Percentiles rank a stretch among this genome's conserved stretches.
These are phyloP conservation scores for Teunomyces stri DNA, from an alignment of 805 yeast species.

Conservation along the genomic window DNA sequence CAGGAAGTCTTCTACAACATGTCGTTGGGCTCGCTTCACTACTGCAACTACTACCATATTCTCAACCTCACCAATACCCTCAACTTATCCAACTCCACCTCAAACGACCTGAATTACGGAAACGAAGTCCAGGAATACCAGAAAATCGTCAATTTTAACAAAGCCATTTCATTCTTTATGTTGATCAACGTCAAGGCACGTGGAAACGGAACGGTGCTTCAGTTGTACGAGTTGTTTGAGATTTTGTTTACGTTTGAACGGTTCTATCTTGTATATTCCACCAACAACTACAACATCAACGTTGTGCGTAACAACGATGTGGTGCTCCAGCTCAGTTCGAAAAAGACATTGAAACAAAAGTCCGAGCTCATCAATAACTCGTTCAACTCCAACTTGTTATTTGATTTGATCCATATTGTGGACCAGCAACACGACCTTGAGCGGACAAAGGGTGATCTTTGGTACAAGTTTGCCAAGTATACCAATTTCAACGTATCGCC, in stretches of 20 bases:
- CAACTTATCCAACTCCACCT: constrained; percentile 8
- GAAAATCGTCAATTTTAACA: constrained; percentile 25
- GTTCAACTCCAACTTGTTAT: constrained; percentile 11
- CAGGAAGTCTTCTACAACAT: constrained; percentile 31
- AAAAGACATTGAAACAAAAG: constrained; percentile 5
- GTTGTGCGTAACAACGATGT: constrained; percentile 13
- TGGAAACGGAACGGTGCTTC: constrained; percentile 16
- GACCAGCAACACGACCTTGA: constrained; percentile 6
- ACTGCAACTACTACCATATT: constrained; percentile 30
- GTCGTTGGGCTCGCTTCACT: constrained; percentile 25
- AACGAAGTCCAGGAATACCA: constrained; percentile 29
- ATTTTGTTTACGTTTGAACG: constrained; percentile 28
- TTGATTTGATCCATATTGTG: constrained; percentile 7
- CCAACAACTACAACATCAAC: constrained; percentile 14
- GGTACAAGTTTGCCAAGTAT: constrained; percentile 6
- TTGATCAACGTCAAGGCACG: constrained; percentile 25
- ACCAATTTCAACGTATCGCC: constrained; percentile 12
- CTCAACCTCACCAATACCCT: constrained; percentile 26
- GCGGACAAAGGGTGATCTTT: neutral
- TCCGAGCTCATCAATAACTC: constrained; percentile 8
- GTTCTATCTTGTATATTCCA: constrained; percentile 13
- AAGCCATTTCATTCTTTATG: constrained; percentile 31
- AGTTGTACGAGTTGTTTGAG: constrained; percentile 32
- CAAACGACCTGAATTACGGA: constrained; percentile 14
- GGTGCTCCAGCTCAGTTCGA: constrained; percentile 9